Conservation (phyloP, 768 basidiomycete species). For the Lyophyllum atratum region DNA sequence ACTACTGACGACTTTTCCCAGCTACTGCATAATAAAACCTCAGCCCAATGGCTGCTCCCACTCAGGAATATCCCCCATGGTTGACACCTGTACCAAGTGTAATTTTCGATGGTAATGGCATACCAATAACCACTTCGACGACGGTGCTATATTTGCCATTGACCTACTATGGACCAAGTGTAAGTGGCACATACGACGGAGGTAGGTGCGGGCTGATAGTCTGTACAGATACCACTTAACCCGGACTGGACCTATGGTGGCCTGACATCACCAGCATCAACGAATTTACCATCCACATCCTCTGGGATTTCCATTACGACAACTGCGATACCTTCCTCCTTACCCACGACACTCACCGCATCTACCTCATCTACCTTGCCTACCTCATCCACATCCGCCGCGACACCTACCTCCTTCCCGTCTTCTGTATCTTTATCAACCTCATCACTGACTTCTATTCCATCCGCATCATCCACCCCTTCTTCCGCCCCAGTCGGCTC, state of each 20-base stretch:
- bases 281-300: slow-evolving; percentile 25
- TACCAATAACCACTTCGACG: slow-evolving; percentile 56
- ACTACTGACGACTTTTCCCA: slow-evolving; percentile 42
- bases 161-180: slow-evolving; percentile 83
- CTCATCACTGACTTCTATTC: slow-evolving; percentile 16
- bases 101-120: slow-evolving; percentile 54
- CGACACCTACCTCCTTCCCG: slow-evolving; percentile 32
- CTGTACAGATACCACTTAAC: slow-evolving; percentile 71
- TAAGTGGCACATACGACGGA: slow-evolving; percentile 30
- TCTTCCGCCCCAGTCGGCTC: slow-evolving; percentile 14
- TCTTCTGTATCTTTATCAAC: slow-evolving; percentile 27
- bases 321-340: slow-evolving; percentile 31
- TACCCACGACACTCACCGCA: slow-evolving; percentile 27
- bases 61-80: slow-evolving; percentile 76
- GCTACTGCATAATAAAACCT: slow-evolving; percentile 16
- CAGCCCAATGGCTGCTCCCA: slow-evolving; percentile 53
- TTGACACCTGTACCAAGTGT: slow-evolving; percentile 57
- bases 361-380: slow-evolving; percentile 31
- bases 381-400: slow-evolving; percentile 26
- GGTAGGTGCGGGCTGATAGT: neutral
- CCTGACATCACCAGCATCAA: slow-evolving; percentile 60
- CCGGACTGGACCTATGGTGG: slow-evolving; percentile 77
- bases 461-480: slow-evolving; percentile 26
- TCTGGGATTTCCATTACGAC: slow-evolving; percentile 23
- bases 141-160: slow-evolving; percentile 64